Conservation (phyloP, 2,329 filamentous ascomycete genomes). For the Cladosporium sp. region DNA sequence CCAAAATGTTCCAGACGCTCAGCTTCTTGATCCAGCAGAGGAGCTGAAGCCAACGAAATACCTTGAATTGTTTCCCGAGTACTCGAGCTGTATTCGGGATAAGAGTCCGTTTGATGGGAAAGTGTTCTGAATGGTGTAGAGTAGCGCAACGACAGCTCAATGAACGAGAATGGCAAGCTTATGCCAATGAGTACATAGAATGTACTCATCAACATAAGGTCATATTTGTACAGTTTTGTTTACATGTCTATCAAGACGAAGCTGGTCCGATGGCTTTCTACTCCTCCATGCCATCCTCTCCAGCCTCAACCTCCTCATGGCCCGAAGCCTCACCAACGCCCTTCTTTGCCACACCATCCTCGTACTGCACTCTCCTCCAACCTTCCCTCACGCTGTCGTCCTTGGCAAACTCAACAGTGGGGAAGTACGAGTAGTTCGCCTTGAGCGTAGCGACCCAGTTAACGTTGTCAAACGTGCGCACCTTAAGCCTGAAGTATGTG, state of each 20-base stretch:
- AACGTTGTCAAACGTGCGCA: constrained; percentile 98
- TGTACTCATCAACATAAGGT: background rate
- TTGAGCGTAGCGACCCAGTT: constrained; percentile 99
- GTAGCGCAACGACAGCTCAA: too few species aligned
- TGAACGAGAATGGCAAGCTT: background rate
- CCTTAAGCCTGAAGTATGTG: constrained; percentile 94
- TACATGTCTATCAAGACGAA: background rate
- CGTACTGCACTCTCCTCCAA: constrained; percentile 58
- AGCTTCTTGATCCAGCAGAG: background rate
- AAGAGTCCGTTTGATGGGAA: background rate
- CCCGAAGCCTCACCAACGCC: constrained; percentile 35
- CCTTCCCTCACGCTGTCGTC: constrained; percentile 54
- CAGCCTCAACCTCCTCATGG: constrained; percentile 17
- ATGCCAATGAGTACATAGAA: background rate
- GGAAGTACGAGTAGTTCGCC: constrained; percentile 97
- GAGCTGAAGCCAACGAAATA: background rate
- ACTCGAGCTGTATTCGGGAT: background rate
- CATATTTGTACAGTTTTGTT: background rate
- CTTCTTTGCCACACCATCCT: constrained; percentile 46
- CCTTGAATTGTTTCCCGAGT: background rate
- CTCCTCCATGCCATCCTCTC: constrained; percentile 16
- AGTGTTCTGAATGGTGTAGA: too few species aligned
- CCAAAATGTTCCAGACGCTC: background rate
- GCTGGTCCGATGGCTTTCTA: background rate
- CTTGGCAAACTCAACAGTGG: constrained; percentile 66